A percentile compares a stretch with the other conserved stretches of the same genome.
These are phyloP conservation scores for Tylopilus sp. DNA, from an alignment of 1,284 basidiomycete genomes.

Conservation along the genomic window DNA sequence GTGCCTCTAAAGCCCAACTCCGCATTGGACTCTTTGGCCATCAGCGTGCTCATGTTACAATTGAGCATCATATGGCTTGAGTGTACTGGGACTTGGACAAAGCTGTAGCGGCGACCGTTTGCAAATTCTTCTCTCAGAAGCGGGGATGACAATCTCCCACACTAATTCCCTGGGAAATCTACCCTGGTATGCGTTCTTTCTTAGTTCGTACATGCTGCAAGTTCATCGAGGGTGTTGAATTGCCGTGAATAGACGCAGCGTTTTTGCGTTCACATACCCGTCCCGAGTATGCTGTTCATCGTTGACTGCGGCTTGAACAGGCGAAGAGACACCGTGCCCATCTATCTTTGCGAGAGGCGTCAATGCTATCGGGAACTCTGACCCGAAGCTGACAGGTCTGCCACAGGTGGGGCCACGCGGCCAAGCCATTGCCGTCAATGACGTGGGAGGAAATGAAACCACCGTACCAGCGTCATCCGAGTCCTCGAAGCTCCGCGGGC, in stretches of 20 bases:
- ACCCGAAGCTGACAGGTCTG: conserved; percentile 13
- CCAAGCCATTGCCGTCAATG: conserved; percentile 25
- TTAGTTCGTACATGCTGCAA: conserved; percentile 36
- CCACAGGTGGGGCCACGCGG: conserved; percentile 33
- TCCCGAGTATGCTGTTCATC: conserved; percentile 24
- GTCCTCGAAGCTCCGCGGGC: conserved; percentile 17
- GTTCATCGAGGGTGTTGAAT: conserved; percentile 30
- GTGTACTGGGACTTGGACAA: conserved; percentile 2
- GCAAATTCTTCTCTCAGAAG: conserved; percentile 13
- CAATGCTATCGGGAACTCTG: conserved; percentile 23
- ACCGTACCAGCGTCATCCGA: conserved; percentile 30
- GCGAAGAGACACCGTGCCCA: background rate
- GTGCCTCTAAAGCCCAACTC: too few species aligned
- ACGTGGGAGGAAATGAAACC: conserved; percentile 37
- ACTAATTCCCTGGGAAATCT: conserved; percentile 39
- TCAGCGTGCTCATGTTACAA: background rate
- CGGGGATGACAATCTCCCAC: conserved; percentile 21
- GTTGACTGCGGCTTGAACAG: background rate
- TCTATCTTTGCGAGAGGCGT: conserved; percentile 25
- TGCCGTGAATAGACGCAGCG: conserved; percentile 10
- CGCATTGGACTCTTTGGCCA: background rate
- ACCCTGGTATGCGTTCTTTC: conserved; percentile 32
- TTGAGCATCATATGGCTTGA: background rate
- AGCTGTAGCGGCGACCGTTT: conserved; percentile 3
- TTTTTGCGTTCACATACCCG: conserved; percentile 38